These are phyloP conservation scores for Magnusiomyces fungicola DNA, from an alignment of 1,139 yeast genomes.

Conservation along the genomic window DNA sequence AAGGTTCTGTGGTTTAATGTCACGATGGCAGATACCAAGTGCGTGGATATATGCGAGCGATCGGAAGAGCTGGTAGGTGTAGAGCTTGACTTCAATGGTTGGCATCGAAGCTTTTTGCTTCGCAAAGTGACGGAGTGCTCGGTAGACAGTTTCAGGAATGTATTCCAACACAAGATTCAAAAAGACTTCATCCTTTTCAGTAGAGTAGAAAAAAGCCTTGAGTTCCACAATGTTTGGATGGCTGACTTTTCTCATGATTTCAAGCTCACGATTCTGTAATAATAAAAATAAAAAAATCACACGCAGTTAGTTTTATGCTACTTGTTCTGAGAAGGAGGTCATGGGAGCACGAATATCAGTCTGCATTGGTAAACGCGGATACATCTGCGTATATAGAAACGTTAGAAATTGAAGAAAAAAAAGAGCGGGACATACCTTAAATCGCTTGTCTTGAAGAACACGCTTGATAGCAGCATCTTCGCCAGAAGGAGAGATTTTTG, in stretches of 20 bases:
- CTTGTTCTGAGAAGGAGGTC: too few species aligned
- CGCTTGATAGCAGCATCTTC: slow-evolving; percentile 87
- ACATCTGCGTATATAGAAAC: too few species aligned
- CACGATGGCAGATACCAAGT: slow-evolving; percentile 91
- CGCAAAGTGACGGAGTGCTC: slow-evolving; percentile 80
- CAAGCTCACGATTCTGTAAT: slow-evolving; percentile 80
- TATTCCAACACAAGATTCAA: slow-evolving; percentile 83
- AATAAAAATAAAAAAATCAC: too few species aligned
- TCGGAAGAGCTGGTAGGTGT: slow-evolving; percentile 85
- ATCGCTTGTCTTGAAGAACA: slow-evolving; percentile 89
- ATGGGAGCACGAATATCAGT: too few species aligned
- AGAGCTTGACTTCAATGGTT: slow-evolving; percentile 74
- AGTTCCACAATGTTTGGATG: slow-evolving; percentile 86
- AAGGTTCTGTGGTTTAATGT: slow-evolving; percentile 92
- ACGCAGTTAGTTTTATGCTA: too few species aligned
- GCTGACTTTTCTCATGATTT: slow-evolving; percentile 83
- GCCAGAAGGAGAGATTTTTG: slow-evolving; percentile 66
- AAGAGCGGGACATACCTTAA: slow-evolving; percentile 50
- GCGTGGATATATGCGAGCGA: slow-evolving; percentile 89
- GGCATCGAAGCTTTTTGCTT: slow-evolving; percentile 77
- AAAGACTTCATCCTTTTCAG: slow-evolving; percentile 67
- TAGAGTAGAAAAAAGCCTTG: slow-evolving; percentile 82
- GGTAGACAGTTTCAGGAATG: slow-evolving; percentile 90
- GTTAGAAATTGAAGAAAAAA: not conserved
- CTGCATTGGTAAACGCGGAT: too few species aligned